These are phyloP conservation scores for Nakazawaea molendinolei DNA, from an alignment of 805 yeast species.

Conservation along the genomic window DNA sequence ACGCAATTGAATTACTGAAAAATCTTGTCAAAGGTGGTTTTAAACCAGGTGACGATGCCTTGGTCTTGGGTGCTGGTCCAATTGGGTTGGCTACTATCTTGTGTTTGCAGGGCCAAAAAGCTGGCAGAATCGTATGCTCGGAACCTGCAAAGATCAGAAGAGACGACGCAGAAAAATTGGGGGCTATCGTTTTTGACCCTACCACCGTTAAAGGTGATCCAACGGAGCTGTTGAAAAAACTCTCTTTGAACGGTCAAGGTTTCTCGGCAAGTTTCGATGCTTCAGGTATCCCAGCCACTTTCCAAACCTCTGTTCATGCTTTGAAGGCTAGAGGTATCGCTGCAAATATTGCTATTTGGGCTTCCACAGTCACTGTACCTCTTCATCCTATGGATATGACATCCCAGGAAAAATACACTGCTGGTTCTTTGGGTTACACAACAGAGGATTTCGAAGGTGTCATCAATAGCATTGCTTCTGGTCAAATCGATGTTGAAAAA, in stretches of 20 bases:
- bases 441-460: slow-evolving; percentile 52
- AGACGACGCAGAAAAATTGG: slow-evolving; percentile 45
- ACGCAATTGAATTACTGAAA: slow-evolving; percentile 28
- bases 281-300: slow-evolving; percentile 48
- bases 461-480: slow-evolving; percentile 40
- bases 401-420: slow-evolving; percentile 44
- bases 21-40: slow-evolving; percentile 18
- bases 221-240: slow-evolving; percentile 29
- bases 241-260: slow-evolving; percentile 37
- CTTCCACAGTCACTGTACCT: slow-evolving; percentile 34
- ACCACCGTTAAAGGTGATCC: slow-evolving; percentile 27
- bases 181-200: slow-evolving; percentile 48
- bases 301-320: slow-evolving; percentile 42
- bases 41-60: slow-evolving; percentile 36
- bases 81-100: slow-evolving; percentile 55
- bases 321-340: slow-evolving; percentile 48
- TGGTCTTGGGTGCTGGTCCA: slow-evolving; percentile 58
- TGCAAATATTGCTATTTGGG: slow-evolving; percentile 66
- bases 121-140: slow-evolving; percentile 45
- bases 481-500: slow-evolving; percentile 36
- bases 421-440: slow-evolving; percentile 60
- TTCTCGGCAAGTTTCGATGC: slow-evolving; percentile 46
- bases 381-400: slow-evolving; percentile 52
- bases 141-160: slow-evolving; percentile 61
- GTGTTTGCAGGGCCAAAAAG: slow-evolving; percentile 43